A percentile compares a stretch with the other conserved stretches of the same genome.
These are phyloP conservation scores for Ceratobasidium sp. DNA, from an alignment of 1,284 basidiomycete species.

Conservation along the genomic window DNA sequence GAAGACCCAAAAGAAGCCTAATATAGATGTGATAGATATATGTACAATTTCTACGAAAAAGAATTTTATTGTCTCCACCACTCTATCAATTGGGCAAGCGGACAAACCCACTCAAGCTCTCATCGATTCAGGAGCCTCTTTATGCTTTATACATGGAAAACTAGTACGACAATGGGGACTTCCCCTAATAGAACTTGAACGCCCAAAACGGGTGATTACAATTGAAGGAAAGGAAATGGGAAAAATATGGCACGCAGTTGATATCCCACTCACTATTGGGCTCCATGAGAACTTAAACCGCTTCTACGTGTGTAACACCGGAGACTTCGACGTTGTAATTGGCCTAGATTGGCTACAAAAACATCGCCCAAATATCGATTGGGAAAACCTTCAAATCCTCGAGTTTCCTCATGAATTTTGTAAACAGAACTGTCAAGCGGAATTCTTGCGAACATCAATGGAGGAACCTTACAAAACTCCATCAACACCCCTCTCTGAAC, in stretches of 20 bases:
- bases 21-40: background rate
- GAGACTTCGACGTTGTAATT: background rate
- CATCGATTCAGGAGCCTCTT: slow-evolving; percentile 26
- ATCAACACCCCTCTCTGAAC: background rate
- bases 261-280: background rate
- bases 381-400: background rate
- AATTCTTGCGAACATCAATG: background rate
- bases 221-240: slow-evolving; percentile 7
- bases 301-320: background rate
- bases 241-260: slow-evolving; percentile 11
- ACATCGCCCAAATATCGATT: background rate
- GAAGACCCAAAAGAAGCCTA: background rate
- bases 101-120: slow-evolving; percentile 11
- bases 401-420: background rate
- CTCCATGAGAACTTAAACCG: background rate
- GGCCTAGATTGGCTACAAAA: background rate
- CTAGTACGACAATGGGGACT: background rate
- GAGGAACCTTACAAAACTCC: slow-evolving; percentile 3
- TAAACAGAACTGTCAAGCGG: background rate
- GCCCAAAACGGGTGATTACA: background rate
- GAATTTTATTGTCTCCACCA: background rate
- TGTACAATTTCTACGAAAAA: background rate
- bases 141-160: slow-evolving; percentile 3
- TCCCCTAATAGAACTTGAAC: background rate
- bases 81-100: background rate